Base-by-base conservation (phyloP, 345 rosid species). In the Euclidium syriacum region DNA sequence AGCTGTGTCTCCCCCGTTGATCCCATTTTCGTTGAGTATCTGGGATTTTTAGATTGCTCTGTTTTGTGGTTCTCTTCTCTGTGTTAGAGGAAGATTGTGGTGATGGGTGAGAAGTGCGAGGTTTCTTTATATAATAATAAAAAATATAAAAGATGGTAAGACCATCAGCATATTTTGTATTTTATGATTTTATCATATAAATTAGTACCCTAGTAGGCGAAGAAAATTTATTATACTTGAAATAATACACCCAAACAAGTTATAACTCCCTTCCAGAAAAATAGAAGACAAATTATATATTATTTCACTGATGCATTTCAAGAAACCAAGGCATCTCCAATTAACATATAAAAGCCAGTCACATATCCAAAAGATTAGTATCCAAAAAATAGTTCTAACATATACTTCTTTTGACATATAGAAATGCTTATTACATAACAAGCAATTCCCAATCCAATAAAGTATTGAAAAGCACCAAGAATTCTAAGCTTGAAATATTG, bases 1-100 rank as follows among this genome's bases (percentile, higher is more conserved):
- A 91, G 64, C 59, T 88, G 90, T 60, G 86, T 81, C 75, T 85
- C 96, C 0, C 67, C 71, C 20, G 72, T 68, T 47, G 95, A 84
- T 11, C 84, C 90, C 96, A 88, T 87, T 26, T 47, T 72, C 43
- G 11, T 6, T 4, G n/a, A 17, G 19, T 32, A 19, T 36, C 3
- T 30, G 36, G 32, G 43, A 14, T 14, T 20, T 15, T 35, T 38
- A 15, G 34, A 23, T 53, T 63, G 15, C 15, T 52, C 7, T 43
- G 61, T 11, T 43, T 52, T 19, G 5, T 22, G 18, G 11, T 22
- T 56, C n/a, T n/a, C n/a, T n/a, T 20, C 20, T 44, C 4, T 38
- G 19, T 49, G 17, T 47, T 22, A 27, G 25, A 52, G 33, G 8
- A 59, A 52, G 44, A 25, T 40, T 40, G 59, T 68, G 33, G 65